A percentile compares a stretch with the other conserved stretches of the same genome.
Conservation (phyloP, 768 basidiomycete species). For the Hygrophorus russula region DNA sequence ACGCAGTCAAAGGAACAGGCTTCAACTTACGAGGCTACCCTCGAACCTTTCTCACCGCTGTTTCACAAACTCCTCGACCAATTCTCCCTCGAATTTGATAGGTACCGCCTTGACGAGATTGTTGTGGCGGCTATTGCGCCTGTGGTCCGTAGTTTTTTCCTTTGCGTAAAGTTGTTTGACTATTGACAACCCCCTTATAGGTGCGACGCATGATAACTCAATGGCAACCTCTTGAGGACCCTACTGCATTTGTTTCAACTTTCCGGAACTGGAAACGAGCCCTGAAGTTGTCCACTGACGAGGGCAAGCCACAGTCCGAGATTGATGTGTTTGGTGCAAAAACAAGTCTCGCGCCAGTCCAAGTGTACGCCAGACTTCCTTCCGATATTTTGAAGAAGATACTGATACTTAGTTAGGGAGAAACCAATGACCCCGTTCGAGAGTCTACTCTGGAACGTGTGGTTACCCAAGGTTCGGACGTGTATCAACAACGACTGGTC, state of each 20-base stretch:
- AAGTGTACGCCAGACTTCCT: neutral
- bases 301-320: constrained; percentile 31
- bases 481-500: constrained; percentile 94
- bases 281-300: constrained; percentile 43
- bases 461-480: constrained; percentile 92
- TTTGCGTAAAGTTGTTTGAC: neutral
- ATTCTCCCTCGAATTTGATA: constrained; percentile 64
- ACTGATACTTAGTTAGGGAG: constrained; percentile 25
- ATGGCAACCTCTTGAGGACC: constrained; percentile 84
- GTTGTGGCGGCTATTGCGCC: constrained; percentile 89
- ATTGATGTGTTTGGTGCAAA: constrained; percentile 49
- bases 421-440: constrained; percentile 91
- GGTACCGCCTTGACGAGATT: constrained; percentile 78
- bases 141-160: constrained; percentile 27
- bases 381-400: neutral
- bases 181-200: constrained; percentile 16
- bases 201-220: constrained; percentile 58
- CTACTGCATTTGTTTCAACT: constrained; percentile 47
- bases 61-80: constrained; percentile 65
- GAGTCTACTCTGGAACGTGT: constrained; percentile 86
- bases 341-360: constrained; percentile 13
- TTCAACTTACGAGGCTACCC: constrained; percentile 54
- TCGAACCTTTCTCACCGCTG: constrained; percentile 62
- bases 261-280: constrained; percentile 64
- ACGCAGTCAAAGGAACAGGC: constrained; percentile 52